phyloP scores from a whole-genome alignment of 495 filamentous ascomycete species.

The Xylaria bambusicola region DNA sequence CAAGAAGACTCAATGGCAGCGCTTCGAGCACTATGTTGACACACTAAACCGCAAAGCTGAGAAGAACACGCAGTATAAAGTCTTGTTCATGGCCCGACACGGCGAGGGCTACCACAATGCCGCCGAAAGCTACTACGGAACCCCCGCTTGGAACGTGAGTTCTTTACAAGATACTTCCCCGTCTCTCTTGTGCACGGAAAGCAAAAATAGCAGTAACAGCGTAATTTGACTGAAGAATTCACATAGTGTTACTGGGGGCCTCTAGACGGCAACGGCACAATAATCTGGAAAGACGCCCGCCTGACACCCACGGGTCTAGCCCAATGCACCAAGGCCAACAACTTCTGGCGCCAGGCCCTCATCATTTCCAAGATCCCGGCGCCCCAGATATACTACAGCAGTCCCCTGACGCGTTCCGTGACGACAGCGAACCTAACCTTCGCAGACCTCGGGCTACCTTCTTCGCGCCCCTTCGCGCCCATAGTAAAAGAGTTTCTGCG shows the following conservation, averaged over 20 bases:
- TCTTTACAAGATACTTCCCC: neutral
- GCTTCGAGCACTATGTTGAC: slow-evolving; percentile 60
- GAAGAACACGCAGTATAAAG: slow-evolving; percentile 60
- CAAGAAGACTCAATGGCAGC: slow-evolving; percentile 64
- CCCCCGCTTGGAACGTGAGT: slow-evolving; percentile 66
- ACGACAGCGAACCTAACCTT: slow-evolving; percentile 67
- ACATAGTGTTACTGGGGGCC: slow-evolving; percentile 73
- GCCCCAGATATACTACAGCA: slow-evolving; percentile 68
- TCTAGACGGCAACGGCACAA: slow-evolving; percentile 65
- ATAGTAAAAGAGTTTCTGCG: slow-evolving; percentile 68
- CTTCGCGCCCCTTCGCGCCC: slow-evolving; percentile 56
- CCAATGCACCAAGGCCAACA: slow-evolving; percentile 65
- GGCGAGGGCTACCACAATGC: slow-evolving; percentile 72
- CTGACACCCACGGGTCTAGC: slow-evolving; percentile 60
- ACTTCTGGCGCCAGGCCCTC: slow-evolving; percentile 64
- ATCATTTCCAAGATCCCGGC: slow-evolving; percentile 59
- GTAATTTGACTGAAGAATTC: neutral
- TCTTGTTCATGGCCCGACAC: slow-evolving; percentile 67
- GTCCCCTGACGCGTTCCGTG: slow-evolving; percentile 64
- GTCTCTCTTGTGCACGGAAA: neutral
- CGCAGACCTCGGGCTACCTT: slow-evolving; percentile 53
- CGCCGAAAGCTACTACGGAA: slow-evolving; percentile 66
- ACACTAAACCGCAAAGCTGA: slow-evolving; percentile 54
- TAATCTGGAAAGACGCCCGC: slow-evolving; percentile 68
- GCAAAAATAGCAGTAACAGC: neutral